Conservation (phyloP, 169 alveolate species). For the Miamiensis avidus region DNA sequence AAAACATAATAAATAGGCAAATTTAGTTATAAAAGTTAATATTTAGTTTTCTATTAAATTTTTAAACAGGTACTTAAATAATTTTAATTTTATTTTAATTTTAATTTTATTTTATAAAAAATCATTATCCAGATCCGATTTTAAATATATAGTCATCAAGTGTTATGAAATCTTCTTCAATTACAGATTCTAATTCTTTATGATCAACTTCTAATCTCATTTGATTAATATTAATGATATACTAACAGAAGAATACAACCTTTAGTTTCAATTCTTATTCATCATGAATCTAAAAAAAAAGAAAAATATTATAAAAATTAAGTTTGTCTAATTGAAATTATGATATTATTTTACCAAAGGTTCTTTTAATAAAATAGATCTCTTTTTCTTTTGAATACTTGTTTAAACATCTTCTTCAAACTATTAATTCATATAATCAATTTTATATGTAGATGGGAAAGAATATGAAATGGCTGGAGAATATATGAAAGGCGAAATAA, state of each 20-base stretch:
- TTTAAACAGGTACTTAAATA: too few relatives aligned
- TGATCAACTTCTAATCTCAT: slow-evolving; percentile 2
- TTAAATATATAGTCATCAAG: slow-evolving; percentile 1
- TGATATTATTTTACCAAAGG: neutral
- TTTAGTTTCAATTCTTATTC: neutral
- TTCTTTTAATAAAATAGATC: slow-evolving; percentile 1
- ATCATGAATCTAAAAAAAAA: neutral
- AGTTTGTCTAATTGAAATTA: neutral
- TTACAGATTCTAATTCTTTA: slow-evolving; percentile 1
- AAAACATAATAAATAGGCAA: neutral
- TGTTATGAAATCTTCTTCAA: slow-evolving; percentile 7
- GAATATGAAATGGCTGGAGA: neutral
- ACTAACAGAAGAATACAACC: slow-evolving; percentile 10
- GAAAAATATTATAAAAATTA: neutral
- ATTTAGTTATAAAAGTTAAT: too few relatives aligned
- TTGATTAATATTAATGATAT: slow-evolving; percentile 4
- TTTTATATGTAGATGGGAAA: neutral
- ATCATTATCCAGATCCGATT: neutral
- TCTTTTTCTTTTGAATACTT: neutral
- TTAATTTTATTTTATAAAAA: too few relatives aligned
- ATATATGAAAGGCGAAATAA: slow-evolving; percentile 1
- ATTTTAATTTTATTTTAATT: too few relatives aligned
- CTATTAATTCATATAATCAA: neutral
- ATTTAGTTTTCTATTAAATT: neutral
- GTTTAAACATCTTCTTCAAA: neutral